phyloP scores from a whole-genome alignment of 1,284 basidiomycete species.

The Porogramme epimiltina region DNA sequence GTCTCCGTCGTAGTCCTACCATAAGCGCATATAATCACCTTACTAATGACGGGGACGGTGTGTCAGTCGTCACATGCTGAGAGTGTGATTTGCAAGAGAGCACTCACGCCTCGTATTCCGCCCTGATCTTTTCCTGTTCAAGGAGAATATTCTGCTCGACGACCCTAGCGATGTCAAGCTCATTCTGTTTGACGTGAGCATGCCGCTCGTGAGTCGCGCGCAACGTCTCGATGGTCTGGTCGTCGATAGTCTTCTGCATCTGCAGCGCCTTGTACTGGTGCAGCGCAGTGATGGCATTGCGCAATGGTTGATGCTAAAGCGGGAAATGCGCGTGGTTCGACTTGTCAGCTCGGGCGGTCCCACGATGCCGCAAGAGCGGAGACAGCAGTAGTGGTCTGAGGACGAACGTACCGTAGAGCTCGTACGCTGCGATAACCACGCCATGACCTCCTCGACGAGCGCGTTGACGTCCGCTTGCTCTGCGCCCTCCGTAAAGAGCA shows the following conservation, averaged over 20 bases:
- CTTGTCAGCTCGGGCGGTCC: no score
- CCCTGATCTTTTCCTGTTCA: slow-evolving; percentile 27
- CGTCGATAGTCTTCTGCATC: slow-evolving; percentile 6
- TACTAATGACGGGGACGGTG: not conserved
- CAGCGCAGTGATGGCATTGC: slow-evolving; percentile 23
- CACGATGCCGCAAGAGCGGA: not conserved
- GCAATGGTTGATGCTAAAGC: slow-evolving; percentile 25
- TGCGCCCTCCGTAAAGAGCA: slow-evolving; percentile 45
- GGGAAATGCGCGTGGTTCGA: not conserved
- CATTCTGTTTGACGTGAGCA: slow-evolving; percentile 35
- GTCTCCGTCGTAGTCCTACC: not conserved
- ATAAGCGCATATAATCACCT: not conserved
- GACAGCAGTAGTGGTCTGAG: slow-evolving; percentile 1
- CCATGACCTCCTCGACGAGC: slow-evolving; percentile 46
- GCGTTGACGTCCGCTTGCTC: slow-evolving; percentile 43
- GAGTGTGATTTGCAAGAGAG: not conserved
- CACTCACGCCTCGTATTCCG: slow-evolving; percentile 30
- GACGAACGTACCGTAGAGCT: slow-evolving; percentile 19
- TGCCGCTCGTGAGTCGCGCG: slow-evolving; percentile 32
- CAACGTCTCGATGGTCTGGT: slow-evolving; percentile 21
- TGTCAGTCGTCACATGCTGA: slow-evolving; percentile 14
- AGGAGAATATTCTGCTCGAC: slow-evolving; percentile 34
- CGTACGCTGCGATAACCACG: slow-evolving; percentile 41
- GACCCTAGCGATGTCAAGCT: slow-evolving; percentile 33
- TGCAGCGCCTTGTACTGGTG: slow-evolving; percentile 20